Evolutionary conservation across 495 filamentous ascomycete species (phyloP).

Genomic region (Lepraria neglecta): DNA sequence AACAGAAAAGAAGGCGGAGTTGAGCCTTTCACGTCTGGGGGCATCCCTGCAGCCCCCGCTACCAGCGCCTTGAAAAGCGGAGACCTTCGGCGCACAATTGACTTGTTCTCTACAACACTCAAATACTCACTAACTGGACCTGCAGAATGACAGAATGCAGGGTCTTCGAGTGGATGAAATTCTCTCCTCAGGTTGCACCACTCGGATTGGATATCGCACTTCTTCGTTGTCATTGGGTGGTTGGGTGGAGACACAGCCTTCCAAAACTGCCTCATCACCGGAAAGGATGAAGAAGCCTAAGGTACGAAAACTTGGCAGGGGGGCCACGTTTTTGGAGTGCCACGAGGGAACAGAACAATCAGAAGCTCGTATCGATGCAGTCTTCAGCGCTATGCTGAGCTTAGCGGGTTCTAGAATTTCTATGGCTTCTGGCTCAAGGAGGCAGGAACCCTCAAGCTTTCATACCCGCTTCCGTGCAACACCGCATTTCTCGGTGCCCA

Average conservation of each 20-base stretch:
- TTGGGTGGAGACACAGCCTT: not conserved
- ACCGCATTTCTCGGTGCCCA: not conserved
- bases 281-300: slow-evolving; percentile 4
- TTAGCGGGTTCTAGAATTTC: slow-evolving; percentile 18
- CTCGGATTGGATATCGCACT: no score
- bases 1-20: not conserved
- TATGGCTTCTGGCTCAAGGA: slow-evolving; percentile 3
- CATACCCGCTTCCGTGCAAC: not conserved
- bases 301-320: slow-evolving; percentile 11
- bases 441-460: not conserved
- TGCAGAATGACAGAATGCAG: slow-evolving; percentile 14
- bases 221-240: not conserved
- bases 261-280: not conserved
- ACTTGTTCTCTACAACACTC: no score
- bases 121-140: slow-evolving; percentile 3
- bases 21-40: not conserved
- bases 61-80: not conserved
- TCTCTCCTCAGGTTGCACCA: not conserved
- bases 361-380: slow-evolving; percentile 11
- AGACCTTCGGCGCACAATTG: slow-evolving; percentile 9
- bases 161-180: not conserved
- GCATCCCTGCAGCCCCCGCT: slow-evolving; percentile 5
- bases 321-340: slow-evolving; percentile 20
- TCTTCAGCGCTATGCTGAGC: slow-evolving; percentile 5
- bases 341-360: slow-evolving; percentile 17